These are phyloP conservation scores for Orychophragmus violaceus DNA, from an alignment of 345 rosid genomes.

Conservation along the genomic window DNA sequence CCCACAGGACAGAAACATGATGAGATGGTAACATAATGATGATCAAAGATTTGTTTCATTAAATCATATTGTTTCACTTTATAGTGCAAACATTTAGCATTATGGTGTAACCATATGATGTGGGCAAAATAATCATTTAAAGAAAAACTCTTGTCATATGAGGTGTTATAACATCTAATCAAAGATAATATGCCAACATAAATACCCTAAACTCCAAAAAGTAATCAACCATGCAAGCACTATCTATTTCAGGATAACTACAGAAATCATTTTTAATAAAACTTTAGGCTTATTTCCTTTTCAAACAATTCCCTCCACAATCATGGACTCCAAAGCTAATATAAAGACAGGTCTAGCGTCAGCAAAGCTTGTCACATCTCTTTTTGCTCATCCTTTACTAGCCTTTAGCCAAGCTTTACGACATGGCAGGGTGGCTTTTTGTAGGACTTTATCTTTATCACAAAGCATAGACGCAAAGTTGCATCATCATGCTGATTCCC, in stretches of 20 bases:
- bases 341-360: slow-evolving; percentile 24
- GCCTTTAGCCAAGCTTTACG: slow-evolving; percentile 24
- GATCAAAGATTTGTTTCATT: slow-evolving; percentile 1
- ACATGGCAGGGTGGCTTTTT: slow-evolving; percentile 26
- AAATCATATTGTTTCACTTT: slow-evolving; percentile 7
- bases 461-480: slow-evolving; percentile 23
- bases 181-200: slow-evolving; percentile 6
- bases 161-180: neutral
- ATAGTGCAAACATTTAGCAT: slow-evolving; percentile 4
- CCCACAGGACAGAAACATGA: slow-evolving; percentile 16
- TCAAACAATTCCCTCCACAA: slow-evolving; percentile 32
- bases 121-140: neutral
- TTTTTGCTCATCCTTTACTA: slow-evolving; percentile 18
- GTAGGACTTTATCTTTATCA: slow-evolving; percentile 27
- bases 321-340: slow-evolving; percentile 28
- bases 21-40: neutral
- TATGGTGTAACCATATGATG: slow-evolving; percentile 17
- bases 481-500: slow-evolving; percentile 20
- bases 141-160: neutral
- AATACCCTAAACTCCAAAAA: neutral
- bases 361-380: slow-evolving; percentile 30
- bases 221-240: slow-evolving; percentile 15
- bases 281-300: slow-evolving; percentile 29
- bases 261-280: slow-evolving; percentile 3
- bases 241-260: slow-evolving; percentile 16